Percentiles rank a stretch among this genome's conserved stretches.
Evolutionary conservation across 257 asterid species (phyloP).

Genomic region (Solanum dulcamara): DNA sequence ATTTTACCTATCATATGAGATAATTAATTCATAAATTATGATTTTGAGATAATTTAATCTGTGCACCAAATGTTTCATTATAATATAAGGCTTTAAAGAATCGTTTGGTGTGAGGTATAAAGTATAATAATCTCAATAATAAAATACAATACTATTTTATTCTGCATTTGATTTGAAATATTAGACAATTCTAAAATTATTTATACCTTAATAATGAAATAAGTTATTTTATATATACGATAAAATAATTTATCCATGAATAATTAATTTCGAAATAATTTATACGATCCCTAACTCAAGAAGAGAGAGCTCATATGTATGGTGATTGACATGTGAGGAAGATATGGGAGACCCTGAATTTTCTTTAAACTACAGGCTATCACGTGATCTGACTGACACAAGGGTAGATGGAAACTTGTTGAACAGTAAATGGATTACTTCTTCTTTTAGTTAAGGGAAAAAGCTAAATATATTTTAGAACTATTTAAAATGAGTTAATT

Average conservation of each 20-base stretch:
- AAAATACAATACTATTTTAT: no score
- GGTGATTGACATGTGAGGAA: slow-evolving; percentile 38
- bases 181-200: no score
- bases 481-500: not conserved
- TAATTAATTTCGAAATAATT: no score
- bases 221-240: no score
- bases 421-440: slow-evolving; percentile 5
- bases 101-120: no score
- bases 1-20: not conserved
- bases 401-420: slow-evolving; percentile 17
- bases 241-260: no score
- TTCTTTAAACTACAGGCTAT: slow-evolving; percentile 6
- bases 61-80: not conserved
- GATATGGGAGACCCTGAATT: slow-evolving; percentile 11
- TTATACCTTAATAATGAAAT: no score
- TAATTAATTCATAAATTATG: no score
- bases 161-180: no score
- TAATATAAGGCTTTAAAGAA: not conserved
- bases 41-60: not conserved
- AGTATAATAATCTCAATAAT: no score
- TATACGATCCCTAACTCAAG: not conserved
- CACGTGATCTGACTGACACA: slow-evolving; percentile 35
- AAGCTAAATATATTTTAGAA: not conserved
- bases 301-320: not conserved
- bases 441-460: not conserved